Base-by-base conservation (phyloP, 805 yeast genomes). In the Helenozyma rhizophorensis region DNA sequence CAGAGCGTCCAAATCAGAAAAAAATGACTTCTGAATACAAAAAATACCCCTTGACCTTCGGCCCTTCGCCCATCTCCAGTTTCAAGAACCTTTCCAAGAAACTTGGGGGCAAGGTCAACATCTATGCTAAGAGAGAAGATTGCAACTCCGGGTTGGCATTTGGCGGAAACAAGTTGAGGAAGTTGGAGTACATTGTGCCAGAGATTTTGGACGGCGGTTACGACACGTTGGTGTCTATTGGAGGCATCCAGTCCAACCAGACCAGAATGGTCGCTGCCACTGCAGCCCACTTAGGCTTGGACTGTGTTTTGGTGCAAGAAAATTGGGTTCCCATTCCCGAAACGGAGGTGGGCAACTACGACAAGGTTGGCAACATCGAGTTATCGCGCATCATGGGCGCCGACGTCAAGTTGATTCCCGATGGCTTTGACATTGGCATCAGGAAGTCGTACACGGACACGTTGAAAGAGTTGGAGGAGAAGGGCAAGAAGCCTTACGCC, bases 401-500 rank as follows among this genome's bases (percentile, higher is more conserved):
- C 4, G 34, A 31, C n/a, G 34, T 31, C 13, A 25, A 25, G 25
- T 31, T 31, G 34, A 28, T 31, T 13, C 34, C 34, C 4, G 34
- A 31, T 18, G 34, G 34, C 12, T 31, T 31, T 14, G 34, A 31
- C 30, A 31, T 31, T 31, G 34, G 34, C 14, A 31, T 31, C 21
- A 13, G 34, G n/a, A 31, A 25, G 26, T 31, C 34, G 3, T 31
- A 31, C 34, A 18, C 17, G 6, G 30, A 31, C 11, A 31, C 34
- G 4, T 16, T 31, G 26, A 17, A 19, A 9, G 34, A 31, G 29
- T 25, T 31, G 30, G 21, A 31, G 30, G 19, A n/a, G 26, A 25
- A 31, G 30, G 34, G 34, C 19, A 31, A 31, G 26, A 31, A 31
- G 34, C 34, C 34, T 2, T 31, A 31, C 11, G 34, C 34, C 23